Percentiles rank a stretch among this genome's conserved stretches.
Evolutionary conservation across 164 flowering plant species (phyloP).

Genomic region (Vitis rupestris): DNA sequence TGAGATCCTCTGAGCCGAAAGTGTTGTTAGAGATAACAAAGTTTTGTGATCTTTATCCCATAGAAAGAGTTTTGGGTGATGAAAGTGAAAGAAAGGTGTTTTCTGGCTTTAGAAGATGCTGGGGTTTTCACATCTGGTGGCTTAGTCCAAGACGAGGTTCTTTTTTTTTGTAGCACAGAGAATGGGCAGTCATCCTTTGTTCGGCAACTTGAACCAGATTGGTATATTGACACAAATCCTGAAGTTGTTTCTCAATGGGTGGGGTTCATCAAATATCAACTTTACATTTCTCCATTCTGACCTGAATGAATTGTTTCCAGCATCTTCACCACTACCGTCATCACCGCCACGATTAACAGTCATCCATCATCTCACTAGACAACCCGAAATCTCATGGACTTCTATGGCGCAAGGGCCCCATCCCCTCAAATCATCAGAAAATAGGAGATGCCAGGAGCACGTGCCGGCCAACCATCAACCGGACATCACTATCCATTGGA

Average conservation of each 20-base stretch:
- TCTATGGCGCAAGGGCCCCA: no score
- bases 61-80: slow-evolving; percentile 95
- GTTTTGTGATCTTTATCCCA: slow-evolving; percentile 90
- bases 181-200: slow-evolving; percentile 89
- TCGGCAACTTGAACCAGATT: slow-evolving; percentile 94
- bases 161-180: slow-evolving; percentile 83
- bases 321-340: slow-evolving; percentile 35
- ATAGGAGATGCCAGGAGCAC: slow-evolving; percentile 69
- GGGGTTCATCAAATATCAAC: slow-evolving; percentile 86
- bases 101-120: slow-evolving; percentile 79
- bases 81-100: slow-evolving; percentile 77
- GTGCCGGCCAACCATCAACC: slow-evolving; percentile 84
- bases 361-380: no score
- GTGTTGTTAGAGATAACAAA: slow-evolving; percentile 88
- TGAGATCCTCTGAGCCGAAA: slow-evolving; percentile 82
- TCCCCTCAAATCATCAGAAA: no score
- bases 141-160: slow-evolving; percentile 83
- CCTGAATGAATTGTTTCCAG: no score
- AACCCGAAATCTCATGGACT: no score
- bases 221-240: slow-evolving; percentile 92
- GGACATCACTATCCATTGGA: slow-evolving; percentile 62
- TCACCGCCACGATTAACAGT: no score
- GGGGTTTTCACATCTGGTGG: slow-evolving; percentile 92
- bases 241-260: slow-evolving; percentile 76
- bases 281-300: no score